A percentile compares a stretch with the other conserved stretches of the same genome.
These are phyloP conservation scores for Arabis hirsuta DNA, from an alignment of 345 rosid genomes.

Conservation along the genomic window DNA sequence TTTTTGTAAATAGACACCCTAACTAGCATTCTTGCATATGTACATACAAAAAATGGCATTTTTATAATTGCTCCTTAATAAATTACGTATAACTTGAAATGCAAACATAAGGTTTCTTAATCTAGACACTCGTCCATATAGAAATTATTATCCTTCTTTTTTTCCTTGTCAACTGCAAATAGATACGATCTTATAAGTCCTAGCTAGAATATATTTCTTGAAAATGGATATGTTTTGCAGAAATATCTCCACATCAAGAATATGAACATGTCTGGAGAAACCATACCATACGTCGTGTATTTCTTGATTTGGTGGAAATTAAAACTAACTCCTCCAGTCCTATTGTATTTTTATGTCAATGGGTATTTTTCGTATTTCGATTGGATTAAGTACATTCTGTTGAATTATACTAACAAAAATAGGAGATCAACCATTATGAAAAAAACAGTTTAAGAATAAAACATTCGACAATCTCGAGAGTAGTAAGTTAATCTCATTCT, in stretches of 20 bases:
- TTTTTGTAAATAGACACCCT: too few relatives aligned
- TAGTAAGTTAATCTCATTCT: not conserved
- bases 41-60: too few relatives aligned
- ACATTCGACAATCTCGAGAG: not conserved
- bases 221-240: not conserved
- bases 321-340: not conserved
- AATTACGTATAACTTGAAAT: constrained; percentile 1
- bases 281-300: not conserved
- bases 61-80: too few relatives aligned
- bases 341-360: not conserved
- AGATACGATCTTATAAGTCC: not conserved
- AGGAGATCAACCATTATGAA: not conserved
- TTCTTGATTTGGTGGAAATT: not conserved
- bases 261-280: not conserved
- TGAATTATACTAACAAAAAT: not conserved
- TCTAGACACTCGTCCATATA: not conserved
- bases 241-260: constrained; percentile 1
- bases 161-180: not conserved
- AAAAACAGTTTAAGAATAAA: not conserved
- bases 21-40: too few relatives aligned
- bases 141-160: too few relatives aligned
- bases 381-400: not conserved
- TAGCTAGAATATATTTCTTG: not conserved
- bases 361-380: not conserved
- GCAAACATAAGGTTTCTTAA: not conserved